These are phyloP conservation scores for Capillidium rhysosporum DNA, from an alignment of 371 early-diverging fungal genomes.

Conservation along the genomic window DNA sequence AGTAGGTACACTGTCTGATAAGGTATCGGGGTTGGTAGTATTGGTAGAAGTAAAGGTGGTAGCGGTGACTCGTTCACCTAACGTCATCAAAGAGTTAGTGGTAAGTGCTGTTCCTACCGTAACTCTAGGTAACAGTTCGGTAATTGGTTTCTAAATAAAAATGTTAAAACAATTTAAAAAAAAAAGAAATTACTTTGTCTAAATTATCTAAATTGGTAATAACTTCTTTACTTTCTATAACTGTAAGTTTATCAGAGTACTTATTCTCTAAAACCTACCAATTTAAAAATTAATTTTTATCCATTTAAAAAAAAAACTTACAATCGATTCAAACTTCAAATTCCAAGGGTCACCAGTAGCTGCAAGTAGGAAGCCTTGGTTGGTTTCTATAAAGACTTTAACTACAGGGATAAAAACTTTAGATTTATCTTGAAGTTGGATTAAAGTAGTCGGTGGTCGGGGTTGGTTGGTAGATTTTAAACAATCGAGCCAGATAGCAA, in stretches of 20 bases:
- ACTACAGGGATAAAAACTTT: background rate
- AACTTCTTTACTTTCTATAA: background rate
- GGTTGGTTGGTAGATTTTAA: background rate
- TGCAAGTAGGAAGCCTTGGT: background rate
- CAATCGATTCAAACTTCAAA: slow-evolving; percentile 4
- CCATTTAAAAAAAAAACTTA: background rate
- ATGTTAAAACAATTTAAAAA: background rate
- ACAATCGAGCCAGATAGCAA: background rate
- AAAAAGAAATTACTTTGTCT: background rate
- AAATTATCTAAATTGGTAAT: too few species aligned
- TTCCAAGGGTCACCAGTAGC: slow-evolving; percentile 4
- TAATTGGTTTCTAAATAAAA: background rate
- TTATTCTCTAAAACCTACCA: background rate
- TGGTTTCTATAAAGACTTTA: background rate
- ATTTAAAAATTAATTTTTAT: background rate
- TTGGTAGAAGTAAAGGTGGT: background rate
- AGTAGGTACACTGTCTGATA: background rate
- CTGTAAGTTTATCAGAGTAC: background rate
- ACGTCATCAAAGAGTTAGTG: background rate
- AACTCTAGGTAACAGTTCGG: background rate
- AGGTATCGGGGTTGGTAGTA: background rate
- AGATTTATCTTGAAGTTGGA: background rate
- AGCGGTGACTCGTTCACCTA: background rate
- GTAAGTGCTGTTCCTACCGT: background rate
- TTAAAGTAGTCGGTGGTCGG: background rate